These are phyloP conservation scores for Triticum dicoccoides DNA, from an alignment of 176 grass and related monocot species.

Conservation along the genomic window DNA sequence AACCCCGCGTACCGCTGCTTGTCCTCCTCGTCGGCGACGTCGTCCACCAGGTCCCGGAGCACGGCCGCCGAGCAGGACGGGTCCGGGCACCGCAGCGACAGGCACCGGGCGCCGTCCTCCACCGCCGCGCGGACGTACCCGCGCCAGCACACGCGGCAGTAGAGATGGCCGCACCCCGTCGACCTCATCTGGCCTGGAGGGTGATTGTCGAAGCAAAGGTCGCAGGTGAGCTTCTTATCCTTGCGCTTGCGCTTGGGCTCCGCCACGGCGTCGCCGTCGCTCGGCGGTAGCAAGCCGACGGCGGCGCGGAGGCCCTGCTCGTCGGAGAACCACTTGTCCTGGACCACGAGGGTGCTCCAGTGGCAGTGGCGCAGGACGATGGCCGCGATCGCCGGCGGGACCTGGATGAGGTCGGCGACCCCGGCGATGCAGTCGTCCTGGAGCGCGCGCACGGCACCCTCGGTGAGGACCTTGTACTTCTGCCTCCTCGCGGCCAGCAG, in stretches of 20 bases:
- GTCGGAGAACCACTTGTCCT: conserved; percentile 36
- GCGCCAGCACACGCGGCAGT: conserved; percentile 41
- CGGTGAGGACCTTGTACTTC: background rate
- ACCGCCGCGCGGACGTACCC: conserved; percentile 37
- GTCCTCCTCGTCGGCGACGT: background rate
- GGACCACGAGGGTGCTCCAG: conserved; percentile 9
- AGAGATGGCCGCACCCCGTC: conserved; percentile 32
- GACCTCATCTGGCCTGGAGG: background rate
- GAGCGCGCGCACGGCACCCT: background rate
- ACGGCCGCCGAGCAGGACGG: conserved; percentile 27
- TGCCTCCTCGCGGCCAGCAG: background rate
- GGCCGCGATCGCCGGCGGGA: conserved; percentile 16
- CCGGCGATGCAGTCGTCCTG: background rate
- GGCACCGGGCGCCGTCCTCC: conserved; percentile 40
- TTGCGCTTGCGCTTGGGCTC: background rate
- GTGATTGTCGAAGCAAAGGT: conserved; percentile 15
- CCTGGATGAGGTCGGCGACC: background rate
- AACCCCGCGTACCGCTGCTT: conserved; percentile 21
- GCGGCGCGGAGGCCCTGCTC: background rate
- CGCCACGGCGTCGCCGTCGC: background rate
- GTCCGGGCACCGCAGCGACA: conserved; percentile 45
- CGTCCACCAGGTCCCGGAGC: conserved; percentile 25
- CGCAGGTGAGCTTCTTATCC: conserved; percentile 16
- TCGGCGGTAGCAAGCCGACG: conserved; percentile 16
- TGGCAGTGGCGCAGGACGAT: conserved; percentile 11